Evolutionary conservation across 1,284 basidiomycete genomes (phyloP), one percentile per base, ranked within the genome.

Genomic region (Chalciporus piperatoides): DNA sequence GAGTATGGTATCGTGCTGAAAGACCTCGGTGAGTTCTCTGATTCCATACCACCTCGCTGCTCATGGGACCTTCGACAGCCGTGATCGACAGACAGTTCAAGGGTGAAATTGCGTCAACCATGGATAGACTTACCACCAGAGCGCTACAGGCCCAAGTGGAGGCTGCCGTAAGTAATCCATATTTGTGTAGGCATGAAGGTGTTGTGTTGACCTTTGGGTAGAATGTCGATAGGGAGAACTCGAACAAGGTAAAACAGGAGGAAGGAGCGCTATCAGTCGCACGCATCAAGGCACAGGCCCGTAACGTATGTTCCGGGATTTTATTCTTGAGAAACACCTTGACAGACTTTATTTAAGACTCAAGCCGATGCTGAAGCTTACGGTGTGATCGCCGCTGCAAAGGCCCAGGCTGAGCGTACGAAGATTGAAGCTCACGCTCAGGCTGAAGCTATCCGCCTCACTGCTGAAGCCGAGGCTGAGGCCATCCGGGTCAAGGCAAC

Each of bases 11-110:
- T 90, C 48, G 69, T 86, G 24, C 64, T 90, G 48, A 89, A 88
- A 65, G 87, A 90, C 57, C 78, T 90, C 23, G 83, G 82, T 82
- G 57, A 15, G 75, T 62, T 21, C 33, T 24, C 11, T 10, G 15
- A 9, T 19, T 39, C 37, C 2, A 12, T 4, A 7, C 17, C 19
- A 33, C 33, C 9, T 17, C 21, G 4, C 11, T 6, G 24, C 37
- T 52, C 7, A 64, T 44, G 1, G 17, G 36, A 35, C 28, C 15
- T 24, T 53, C 48, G 48, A 39, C 47, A 83, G 86, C 87, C 53
- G 87, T 90, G 51, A 90, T 90, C 51, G 87, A 90, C 62, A 73
- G 87, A 30, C 84, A 89, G 58, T 90, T 90, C 73, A 90, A 90
- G 71, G 87, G 83, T 28, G 80, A 91, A 56, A 88, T 90, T 54